Evolutionary conservation across 352 stramenopile species (phyloP).

Genomic region (Phytophthora cajani): DNA sequence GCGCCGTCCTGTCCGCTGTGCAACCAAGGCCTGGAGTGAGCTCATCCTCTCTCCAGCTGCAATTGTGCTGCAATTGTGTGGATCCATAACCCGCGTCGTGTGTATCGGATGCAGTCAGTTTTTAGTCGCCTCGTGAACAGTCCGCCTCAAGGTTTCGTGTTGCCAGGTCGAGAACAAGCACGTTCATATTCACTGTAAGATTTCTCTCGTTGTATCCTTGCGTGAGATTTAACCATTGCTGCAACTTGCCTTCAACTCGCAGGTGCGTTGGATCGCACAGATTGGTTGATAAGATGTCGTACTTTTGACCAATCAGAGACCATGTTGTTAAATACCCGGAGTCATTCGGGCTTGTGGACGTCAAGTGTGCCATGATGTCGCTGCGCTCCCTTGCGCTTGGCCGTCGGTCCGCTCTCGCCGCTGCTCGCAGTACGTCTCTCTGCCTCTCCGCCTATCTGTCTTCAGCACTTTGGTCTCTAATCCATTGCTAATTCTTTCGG

Average conservation of each 20-base stretch:
- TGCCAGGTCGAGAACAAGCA: constrained; percentile 4
- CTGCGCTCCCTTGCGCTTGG: constrained; percentile 27
- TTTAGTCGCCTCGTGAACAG: constrained; percentile 5
- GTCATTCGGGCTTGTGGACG: constrained; percentile 6
- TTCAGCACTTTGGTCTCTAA: background rate
- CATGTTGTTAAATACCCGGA: no score
- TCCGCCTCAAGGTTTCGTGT: constrained; percentile 17
- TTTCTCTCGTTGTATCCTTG: constrained; percentile 7
- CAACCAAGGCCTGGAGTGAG: constrained; percentile 80
- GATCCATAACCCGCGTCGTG: constrained; percentile 4
- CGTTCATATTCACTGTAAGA: constrained; percentile 15
- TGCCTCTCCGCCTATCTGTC: background rate
- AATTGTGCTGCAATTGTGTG: background rate
- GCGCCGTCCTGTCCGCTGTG: constrained; percentile 82
- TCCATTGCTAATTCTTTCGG: background rate
- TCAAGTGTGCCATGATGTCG: constrained; percentile 20
- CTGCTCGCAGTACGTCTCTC: constrained; percentile 31
- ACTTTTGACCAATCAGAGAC: background rate
- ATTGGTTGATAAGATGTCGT: constrained; percentile 12
- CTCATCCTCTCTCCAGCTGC: background rate
- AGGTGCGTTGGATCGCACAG: constrained; percentile 1
- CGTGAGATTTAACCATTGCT: background rate
- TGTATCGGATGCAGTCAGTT: constrained; percentile 9
- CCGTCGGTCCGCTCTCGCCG: constrained; percentile 11
- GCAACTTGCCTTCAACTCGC: constrained; percentile 18